Base-by-base conservation (phyloP, 306 rosid genomes). In the Fagus sylvatica region DNA sequence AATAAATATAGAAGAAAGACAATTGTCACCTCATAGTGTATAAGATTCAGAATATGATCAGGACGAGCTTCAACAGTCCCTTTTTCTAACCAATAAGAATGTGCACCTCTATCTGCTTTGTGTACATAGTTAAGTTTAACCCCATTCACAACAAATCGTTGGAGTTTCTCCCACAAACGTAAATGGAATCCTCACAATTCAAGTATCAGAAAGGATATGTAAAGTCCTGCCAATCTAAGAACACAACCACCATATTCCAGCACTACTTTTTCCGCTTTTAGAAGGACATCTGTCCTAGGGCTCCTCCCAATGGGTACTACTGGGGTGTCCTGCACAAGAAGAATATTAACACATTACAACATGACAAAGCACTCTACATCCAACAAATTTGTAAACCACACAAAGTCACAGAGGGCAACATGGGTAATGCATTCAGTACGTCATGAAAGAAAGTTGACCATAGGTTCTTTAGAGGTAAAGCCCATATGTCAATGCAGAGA, bases 251-350 rank as follows among this genome's bases (percentile, higher is more conserved):
- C 96, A 76, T 72, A 77, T 85, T 91, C 98, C 61, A 88, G 77
- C 73, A 93, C 98, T 1, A 88, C 86, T 1, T 85, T 88, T 81
- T 95, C 99, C n/a, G 97, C 92, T 51, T 86, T 87, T 41, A 93
- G 85, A 82, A 95, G 99, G 56, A 95, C 85, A 71, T 93, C 98
- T 0, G 96, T 91, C 83, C 99, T 86, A 41, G 88, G 91, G 82
- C 96, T 91, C 85, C 96, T 95, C 69, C 99, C 99, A 37, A 89
- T 82, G 6, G 97, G 99, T 83, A 95, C 96, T 4, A 82, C 90
- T 1, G 96, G 91, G 81, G 89, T 71, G 74, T 91, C 98, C 99
- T 95, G 87, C 82, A 76, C 28, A 10, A 77, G 11, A 78, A 78
- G 60, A 43, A 79, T 54, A 87, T 30, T 17, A 73, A 67, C 48